Conservation (phyloP, 2,329 filamentous ascomycete species). For the Coleophoma crateriformis region DNA sequence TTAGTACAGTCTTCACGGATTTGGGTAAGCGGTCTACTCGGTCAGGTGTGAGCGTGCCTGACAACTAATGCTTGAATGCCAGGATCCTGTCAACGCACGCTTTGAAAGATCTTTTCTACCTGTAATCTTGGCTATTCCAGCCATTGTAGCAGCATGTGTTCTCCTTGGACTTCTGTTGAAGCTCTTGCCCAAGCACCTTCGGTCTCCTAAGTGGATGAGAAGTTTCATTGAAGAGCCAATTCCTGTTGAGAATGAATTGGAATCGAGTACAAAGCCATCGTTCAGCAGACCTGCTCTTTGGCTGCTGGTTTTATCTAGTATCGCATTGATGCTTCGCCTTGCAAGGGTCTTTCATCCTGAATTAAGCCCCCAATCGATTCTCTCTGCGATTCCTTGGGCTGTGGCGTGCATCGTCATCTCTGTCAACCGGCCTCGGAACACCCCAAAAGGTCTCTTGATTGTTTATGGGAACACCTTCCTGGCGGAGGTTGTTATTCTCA, state of each 20-base stretch:
- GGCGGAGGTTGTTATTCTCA: constrained; percentile 16
- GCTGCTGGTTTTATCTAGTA: constrained; percentile 31
- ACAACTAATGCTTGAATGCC: neutral
- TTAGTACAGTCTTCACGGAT: constrained; percentile 4
- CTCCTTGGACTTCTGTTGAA: constrained; percentile 19
- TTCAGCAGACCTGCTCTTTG: constrained; percentile 25
- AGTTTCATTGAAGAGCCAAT: constrained; percentile 42
- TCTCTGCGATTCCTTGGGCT: constrained; percentile 17
- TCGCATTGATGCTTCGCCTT: constrained; percentile 29
- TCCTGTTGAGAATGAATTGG: constrained; percentile 24
- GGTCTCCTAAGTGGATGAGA: constrained; percentile 38
- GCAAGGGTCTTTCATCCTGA: constrained; percentile 24
- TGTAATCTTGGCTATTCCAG: constrained; percentile 20
- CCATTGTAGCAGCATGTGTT: constrained; percentile 22
- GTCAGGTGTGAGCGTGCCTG: neutral
- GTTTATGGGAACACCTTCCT: constrained; percentile 15
- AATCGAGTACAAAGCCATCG: constrained; percentile 17
- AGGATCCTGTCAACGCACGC: constrained; percentile 23
- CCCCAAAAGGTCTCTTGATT: constrained; percentile 17
- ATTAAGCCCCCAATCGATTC: constrained; percentile 32
- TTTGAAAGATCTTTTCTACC: constrained; percentile 21
- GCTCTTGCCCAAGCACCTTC: constrained; percentile 24
- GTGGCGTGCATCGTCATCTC: constrained; percentile 13
- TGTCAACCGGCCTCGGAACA: constrained; percentile 15
- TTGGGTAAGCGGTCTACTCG: constrained; percentile 6